phyloP scores from a whole-genome alignment of 2,329 filamentous ascomycete genomes.

The Botryotinia convoluta region DNA sequence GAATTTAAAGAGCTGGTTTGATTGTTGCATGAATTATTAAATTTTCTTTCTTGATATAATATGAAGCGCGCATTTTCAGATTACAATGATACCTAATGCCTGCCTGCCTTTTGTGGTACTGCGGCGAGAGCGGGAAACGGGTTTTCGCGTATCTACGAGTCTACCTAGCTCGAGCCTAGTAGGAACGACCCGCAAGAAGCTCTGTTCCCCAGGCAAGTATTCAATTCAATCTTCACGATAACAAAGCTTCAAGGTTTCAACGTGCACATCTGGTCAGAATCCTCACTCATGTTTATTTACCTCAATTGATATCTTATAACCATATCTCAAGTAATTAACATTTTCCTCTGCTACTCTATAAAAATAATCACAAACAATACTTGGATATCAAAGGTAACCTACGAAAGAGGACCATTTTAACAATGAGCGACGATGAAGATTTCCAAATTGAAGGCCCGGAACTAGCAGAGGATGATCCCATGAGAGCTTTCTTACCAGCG shows the following conservation, averaged over 20 bases:
- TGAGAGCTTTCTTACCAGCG: slow-evolving; percentile 74
- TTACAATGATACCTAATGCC: background rate
- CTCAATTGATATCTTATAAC: background rate
- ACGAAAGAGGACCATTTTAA: background rate
- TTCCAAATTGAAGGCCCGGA: slow-evolving; percentile 55
- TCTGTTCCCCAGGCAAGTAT: background rate
- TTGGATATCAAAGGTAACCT: background rate
- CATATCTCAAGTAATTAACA: background rate
- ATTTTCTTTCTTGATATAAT: background rate
- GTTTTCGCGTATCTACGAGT: slow-evolving; percentile 3
- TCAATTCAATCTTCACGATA: background rate
- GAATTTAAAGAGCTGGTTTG: background rate
- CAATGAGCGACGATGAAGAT: slow-evolving; percentile 61
- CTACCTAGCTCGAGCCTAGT: background rate
- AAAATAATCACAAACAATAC: background rate
- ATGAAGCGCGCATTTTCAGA: background rate
- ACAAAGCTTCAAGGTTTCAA: background rate
- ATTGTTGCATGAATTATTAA: slow-evolving; percentile 7
- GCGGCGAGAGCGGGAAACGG: background rate
- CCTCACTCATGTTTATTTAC: background rate
- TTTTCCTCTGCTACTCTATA: background rate
- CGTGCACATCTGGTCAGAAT: background rate
- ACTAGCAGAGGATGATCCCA: slow-evolving; percentile 62
- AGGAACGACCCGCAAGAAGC: background rate
- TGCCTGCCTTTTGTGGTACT: background rate